Evolutionary conservation across 2,329 filamentous ascomycete genomes (phyloP).

Genomic region (Pestalotiopsis sp.): DNA sequence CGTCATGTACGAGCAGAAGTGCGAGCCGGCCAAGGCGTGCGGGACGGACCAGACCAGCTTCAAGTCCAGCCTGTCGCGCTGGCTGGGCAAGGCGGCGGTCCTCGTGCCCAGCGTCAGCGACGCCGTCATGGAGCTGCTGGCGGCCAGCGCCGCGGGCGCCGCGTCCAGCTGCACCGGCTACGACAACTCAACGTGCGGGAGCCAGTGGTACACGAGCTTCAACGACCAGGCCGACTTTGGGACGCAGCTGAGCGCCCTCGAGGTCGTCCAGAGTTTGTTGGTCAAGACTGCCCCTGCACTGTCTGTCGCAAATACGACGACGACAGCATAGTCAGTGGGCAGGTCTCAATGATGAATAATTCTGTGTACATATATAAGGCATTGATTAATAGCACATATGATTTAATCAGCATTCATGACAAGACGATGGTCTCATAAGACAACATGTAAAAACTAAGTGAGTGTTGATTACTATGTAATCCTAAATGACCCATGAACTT

Average conservation of each 20-base stretch:
- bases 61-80: slow-evolving; percentile 30
- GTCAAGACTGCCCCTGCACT: slow-evolving; percentile 20
- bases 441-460: neutral
- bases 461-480: neutral
- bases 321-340: neutral
- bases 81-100: slow-evolving; percentile 34
- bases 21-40: slow-evolving; percentile 41
- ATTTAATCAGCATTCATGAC: neutral
- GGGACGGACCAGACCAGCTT: slow-evolving; percentile 37
- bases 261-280: slow-evolving; percentile 33
- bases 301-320: slow-evolving; percentile 11
- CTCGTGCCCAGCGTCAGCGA: slow-evolving; percentile 33
- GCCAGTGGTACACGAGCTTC: slow-evolving; percentile 33
- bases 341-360: neutral
- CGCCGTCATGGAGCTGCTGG: slow-evolving; percentile 30
- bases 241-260: slow-evolving; percentile 36
- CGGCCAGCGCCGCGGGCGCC: slow-evolving; percentile 33
- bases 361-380: neutral
- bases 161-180: slow-evolving; percentile 32
- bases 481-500: neutral
- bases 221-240: slow-evolving; percentile 37
- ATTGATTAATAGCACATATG: neutral
- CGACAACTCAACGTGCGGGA: slow-evolving; percentile 31
- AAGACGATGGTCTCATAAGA: neutral
- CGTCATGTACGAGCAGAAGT: slow-evolving; percentile 40